Evolutionary conservation across 2,329 filamentous ascomycete genomes (phyloP).

Genomic region (Ophiocordyceps unilateralis): DNA sequence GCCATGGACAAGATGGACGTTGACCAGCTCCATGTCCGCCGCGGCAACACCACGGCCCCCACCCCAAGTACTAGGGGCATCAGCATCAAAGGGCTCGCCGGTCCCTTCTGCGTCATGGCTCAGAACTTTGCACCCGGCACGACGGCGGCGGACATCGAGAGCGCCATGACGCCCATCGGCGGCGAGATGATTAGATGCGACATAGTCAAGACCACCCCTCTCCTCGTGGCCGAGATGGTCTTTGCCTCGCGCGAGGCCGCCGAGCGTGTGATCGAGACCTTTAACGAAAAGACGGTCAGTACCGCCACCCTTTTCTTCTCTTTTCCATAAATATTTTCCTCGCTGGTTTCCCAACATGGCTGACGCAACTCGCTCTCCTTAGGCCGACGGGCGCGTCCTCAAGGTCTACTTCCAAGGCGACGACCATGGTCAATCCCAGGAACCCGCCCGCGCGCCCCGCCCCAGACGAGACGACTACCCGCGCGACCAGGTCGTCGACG

Average conservation of each 20-base stretch:
- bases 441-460: conserved; percentile 14
- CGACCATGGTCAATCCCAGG: conserved; percentile 14
- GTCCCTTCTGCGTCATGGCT: conserved; percentile 55
- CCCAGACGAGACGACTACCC: conserved; percentile 4
- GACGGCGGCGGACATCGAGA: conserved; percentile 67
- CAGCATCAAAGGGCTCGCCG: conserved; percentile 55
- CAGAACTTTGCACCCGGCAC: conserved; percentile 74
- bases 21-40: conserved; percentile 18
- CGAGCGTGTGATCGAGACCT: conserved; percentile 55
- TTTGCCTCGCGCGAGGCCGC: conserved; percentile 58
- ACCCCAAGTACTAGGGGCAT: conserved; percentile 27
- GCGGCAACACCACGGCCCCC: conserved; percentile 3
- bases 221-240: conserved; percentile 61
- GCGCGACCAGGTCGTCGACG: conserved; percentile 30
- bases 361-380: not conserved
- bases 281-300: conserved; percentile 62
- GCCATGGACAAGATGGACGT: conserved; percentile 25
- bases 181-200: conserved; percentile 51
- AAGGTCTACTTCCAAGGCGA: conserved; percentile 54
- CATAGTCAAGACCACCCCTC: conserved; percentile 49
- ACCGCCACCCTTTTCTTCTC: not conserved
- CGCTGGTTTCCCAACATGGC: not conserved
- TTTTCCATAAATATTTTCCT: not conserved
- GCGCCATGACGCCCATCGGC: conserved; percentile 60
- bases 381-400: conserved; percentile 60